Percentiles rank a stretch among this genome's conserved stretches.
Evolutionary conservation across 1,139 yeast species (phyloP).

Genomic region (Kazachstania sp.): DNA sequence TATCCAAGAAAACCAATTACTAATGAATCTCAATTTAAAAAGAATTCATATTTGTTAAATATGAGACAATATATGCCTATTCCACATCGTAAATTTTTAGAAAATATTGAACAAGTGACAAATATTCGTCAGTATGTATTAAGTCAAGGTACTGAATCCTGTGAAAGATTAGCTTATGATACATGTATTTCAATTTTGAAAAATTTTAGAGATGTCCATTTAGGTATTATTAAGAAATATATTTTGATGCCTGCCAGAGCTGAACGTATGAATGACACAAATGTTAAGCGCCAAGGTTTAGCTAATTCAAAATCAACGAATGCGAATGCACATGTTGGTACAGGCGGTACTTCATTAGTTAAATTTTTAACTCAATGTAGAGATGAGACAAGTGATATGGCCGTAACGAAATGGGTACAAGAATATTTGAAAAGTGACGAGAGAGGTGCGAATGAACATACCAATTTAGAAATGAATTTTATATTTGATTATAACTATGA

Average conservation of each 20-base stretch:
- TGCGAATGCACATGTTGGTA: constrained; percentile 59
- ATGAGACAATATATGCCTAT: constrained; percentile 90
- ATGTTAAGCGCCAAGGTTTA: not conserved
- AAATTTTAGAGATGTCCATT: constrained; percentile 83
- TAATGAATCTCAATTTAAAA: constrained; percentile 20
- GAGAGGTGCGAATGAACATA: not conserved
- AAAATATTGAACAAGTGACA: constrained; percentile 47
- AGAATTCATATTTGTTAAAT: constrained; percentile 63
- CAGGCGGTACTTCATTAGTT: constrained; percentile 88
- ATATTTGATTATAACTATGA: constrained; percentile 4
- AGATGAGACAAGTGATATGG: constrained; percentile 55
- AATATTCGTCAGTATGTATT: constrained; percentile 58
- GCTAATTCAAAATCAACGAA: constrained; percentile 26
- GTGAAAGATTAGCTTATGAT: constrained; percentile 66
- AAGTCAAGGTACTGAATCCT: constrained; percentile 39
- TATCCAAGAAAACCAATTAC: constrained; percentile 18
- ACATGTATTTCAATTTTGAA: constrained; percentile 87
- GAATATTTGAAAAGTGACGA: not conserved
- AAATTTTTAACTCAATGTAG: constrained; percentile 92
- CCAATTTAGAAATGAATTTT: constrained; percentile 4
- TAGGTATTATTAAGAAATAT: constrained; percentile 83
- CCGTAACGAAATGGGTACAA: constrained; percentile 3
- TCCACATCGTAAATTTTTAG: constrained; percentile 66
- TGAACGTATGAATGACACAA: constrained; percentile 43
- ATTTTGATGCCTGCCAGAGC: constrained; percentile 68